Evolutionary conservation across 2,329 filamentous ascomycete species (phyloP), one percentile per base, ranked within the genome.

Genomic region (Aspergillus fumigatiaffinis): DNA sequence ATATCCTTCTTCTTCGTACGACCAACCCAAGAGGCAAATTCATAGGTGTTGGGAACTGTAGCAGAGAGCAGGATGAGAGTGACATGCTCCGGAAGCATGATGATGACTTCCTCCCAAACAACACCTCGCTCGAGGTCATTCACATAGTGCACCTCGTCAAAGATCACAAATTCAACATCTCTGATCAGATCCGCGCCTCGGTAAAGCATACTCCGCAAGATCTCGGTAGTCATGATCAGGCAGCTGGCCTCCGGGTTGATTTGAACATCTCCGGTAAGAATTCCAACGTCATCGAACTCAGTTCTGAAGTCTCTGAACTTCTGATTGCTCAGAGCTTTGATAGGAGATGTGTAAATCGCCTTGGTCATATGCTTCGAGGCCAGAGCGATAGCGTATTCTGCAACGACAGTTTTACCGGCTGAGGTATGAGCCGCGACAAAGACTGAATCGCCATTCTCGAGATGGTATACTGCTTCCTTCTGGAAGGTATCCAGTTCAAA

Each of bases 311-410:
- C 94, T 62, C 94, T 86, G 75, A 97, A 99, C 73, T 99, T 99
- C 71, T 99, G 94, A 71, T 99, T 99, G 76, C 94, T 97, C 56
- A 99, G 79, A 2, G 94, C 94, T 73, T 99, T 99, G 79, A 99
- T 99, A 0, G 94, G 94, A 0, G 94, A 97, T 0, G 94, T 99
- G 73, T 99, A 99, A 62, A 99, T 99, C 23, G 94, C 93, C 73
- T 99, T 99, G 8, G 94, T 99, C 93, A 97, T 97, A 72, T 99
- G 94, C 71, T 93, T 95, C n/a, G 91, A 88, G 29, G 94, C 94
- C 57, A 99, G 80, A 6, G 94, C 92, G 72, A 99, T 97, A 51
- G 93, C 94, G 74, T 99, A 99, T 72, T 99, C 94, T 28, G 94
- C 94, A 14, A 99, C 94, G 0, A 97, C 94, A 1, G 94, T 99